Percentiles rank a stretch among this genome's conserved stretches.
Evolutionary conservation across 139 green algal genomes (phyloP).

Genomic region (Ulvella scutata): DNA sequence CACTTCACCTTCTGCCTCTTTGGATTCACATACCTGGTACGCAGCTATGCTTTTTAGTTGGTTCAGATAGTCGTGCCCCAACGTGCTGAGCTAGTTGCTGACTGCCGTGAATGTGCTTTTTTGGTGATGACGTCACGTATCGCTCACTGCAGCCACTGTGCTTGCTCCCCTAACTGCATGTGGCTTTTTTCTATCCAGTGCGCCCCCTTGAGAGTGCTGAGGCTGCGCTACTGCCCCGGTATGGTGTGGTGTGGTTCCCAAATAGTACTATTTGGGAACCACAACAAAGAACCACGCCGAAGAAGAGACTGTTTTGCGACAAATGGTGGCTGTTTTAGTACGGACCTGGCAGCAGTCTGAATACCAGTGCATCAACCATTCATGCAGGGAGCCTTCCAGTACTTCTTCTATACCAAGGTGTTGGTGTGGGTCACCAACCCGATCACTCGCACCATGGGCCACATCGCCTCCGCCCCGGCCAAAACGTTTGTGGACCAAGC

Average conservation of each 20-base stretch:
- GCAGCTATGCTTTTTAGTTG: not conserved
- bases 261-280: too few relatives aligned
- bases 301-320: too few relatives aligned
- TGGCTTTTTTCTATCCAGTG: too few relatives aligned
- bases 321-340: too few relatives aligned
- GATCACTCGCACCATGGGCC: constrained; percentile 51
- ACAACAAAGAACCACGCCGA: too few relatives aligned
- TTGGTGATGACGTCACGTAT: not conserved
- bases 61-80: not conserved
- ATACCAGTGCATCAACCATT: not conserved
- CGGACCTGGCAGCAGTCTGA: not conserved
- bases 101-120: not conserved
- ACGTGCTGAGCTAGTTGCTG: not conserved
- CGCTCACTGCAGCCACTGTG: too few relatives aligned
- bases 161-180: too few relatives aligned
- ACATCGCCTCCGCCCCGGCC: constrained; percentile 42
- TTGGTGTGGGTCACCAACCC: constrained; percentile 50
- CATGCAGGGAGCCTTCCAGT: constrained; percentile 61
- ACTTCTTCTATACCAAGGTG: constrained; percentile 71
- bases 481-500: constrained; percentile 79
- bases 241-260: too few relatives aligned
- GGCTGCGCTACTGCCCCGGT: too few relatives aligned
- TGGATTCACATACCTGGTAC: constrained; percentile 63
- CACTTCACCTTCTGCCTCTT: constrained; percentile 62
- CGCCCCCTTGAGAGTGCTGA: too few relatives aligned